A percentile compares a stretch with the other conserved stretches of the same genome.
Evolutionary conservation across 2,329 filamentous ascomycete species (phyloP).

Genomic region (Helicocarpus griseus): DNA sequence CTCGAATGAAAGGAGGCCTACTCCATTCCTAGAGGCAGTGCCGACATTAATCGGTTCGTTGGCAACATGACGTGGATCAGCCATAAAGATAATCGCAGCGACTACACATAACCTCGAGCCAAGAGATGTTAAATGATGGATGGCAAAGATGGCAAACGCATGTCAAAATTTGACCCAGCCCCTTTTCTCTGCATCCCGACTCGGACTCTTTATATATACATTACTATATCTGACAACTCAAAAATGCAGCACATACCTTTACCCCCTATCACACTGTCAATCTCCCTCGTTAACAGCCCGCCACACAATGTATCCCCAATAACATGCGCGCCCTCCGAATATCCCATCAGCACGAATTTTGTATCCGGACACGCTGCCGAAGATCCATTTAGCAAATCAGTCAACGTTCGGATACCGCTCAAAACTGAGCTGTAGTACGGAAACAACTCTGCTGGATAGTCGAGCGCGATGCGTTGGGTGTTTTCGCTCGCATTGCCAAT

Average conservation of each 20-base stretch:
- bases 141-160: background rate
- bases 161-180: background rate
- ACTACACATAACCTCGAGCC: conserved; percentile 3
- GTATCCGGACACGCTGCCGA: conserved; percentile 16
- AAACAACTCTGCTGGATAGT: conserved; percentile 17
- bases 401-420: conserved; percentile 14
- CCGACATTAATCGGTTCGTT: conserved; percentile 15
- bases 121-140: background rate
- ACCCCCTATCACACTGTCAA: conserved; percentile 8
- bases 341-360: conserved; percentile 22
- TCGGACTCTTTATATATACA: background rate
- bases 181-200: background rate
- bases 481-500: conserved; percentile 4
- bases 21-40: conserved; percentile 10
- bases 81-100: conserved; percentile 16
- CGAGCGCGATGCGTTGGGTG: conserved; percentile 7
- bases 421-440: conserved; percentile 15
- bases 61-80: conserved; percentile 16
- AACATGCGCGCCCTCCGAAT: conserved; percentile 24
- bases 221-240: background rate
- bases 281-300: conserved; percentile 11
- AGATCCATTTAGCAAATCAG: conserved; percentile 10
- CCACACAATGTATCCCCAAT: conserved; percentile 22
- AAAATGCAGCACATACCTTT: conserved; percentile 12
- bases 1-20: conserved; percentile 4